Evolutionary conservation across 2,329 filamentous ascomycete genomes (phyloP), one percentile per base, ranked within the genome.

Genomic region (Myotisia sp.): DNA sequence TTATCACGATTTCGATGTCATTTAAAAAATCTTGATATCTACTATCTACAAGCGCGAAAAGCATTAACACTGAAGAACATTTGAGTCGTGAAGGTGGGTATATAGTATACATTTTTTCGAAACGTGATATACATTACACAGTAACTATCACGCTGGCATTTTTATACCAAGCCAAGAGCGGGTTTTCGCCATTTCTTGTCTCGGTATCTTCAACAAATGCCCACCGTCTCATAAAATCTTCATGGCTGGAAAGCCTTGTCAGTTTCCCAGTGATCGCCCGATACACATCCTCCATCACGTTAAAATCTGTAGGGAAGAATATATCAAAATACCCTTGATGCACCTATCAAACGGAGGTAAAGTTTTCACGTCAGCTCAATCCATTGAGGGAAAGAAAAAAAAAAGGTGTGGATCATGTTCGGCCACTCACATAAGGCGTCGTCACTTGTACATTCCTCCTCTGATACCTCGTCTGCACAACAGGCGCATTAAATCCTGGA

Each of bases 321-420:
- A 98, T 94, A 54, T 98, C 92, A 53, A 98, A 98, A 60, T 93
- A 95, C 29, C 90, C 92, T 63, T 98, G 92, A 55, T 95, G 86
- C 30, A 94, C 83, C 83, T 92, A 43, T 26, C 22, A 6, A n/a
- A 12, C 16, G n/a, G n/a, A 18, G 33, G 6, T 13, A 28, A 30
- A 29, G 21, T 14, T 35, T 1, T 10, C 8, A 24, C 5, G 7
- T 10, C n/a, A 12, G 14, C 29, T 16, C 28, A 21, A 21, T 26
- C 16, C 13, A 10, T 8, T n/a, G n/a, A n/a, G n/a, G n/a, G n/a
- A n/a, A n/a, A n/a, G n/a, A 7, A 18, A 24, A 24, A 24, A 9
- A 8, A 24, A 3, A 29, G 26, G 21, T 14, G 6, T 26, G 12
- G 8, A 8, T 6, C 17, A 7, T 10, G 10, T n/a, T 7, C 9